Evolutionary conservation across 345 rosid species (phyloP), one percentile per base, ranked within the genome.

Genomic region (Gossypioides kirkii): DNA sequence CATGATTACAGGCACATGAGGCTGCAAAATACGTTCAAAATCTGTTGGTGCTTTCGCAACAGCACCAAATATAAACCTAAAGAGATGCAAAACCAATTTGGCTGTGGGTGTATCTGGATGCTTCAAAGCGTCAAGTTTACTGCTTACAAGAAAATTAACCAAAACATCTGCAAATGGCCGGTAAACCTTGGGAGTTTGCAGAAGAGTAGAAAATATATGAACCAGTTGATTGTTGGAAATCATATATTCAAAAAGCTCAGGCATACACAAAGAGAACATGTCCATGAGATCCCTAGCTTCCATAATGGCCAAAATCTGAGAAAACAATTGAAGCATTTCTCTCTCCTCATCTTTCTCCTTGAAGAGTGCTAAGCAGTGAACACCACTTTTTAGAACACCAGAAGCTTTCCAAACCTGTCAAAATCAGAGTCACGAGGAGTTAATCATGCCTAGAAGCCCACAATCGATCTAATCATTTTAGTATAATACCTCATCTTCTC

Each of bases 211-310:
- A 83, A 92, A 95, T 78, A 95, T 93, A 76, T 86, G 94, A 80
- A 93, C 96, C 80, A 95, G 81, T 79, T 93, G 98, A 63, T 83
- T 87, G 80, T 88, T 93, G 81, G 83, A 82, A 78, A 91, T 90
- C 99, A 95, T 92, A 93, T 91, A 88, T 77, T 95, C 97, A 78
- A 95, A 95, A 70, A 95, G 98, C 89, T 87, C 97, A 67, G 97
- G 94, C 97, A 95, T 87, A 73, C 99, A 95, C 84, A 95, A 82
- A 3, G 99, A 91, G 80, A 95, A 95, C 96, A 95, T 91, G 83
- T 95, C 98, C 99, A 93, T 91, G 32, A 93, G 92, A 87, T 95
- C 94, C 76, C 97, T 94, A 61, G 98, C 94, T 83, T 95, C 99
- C 99, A 95, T 90, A 64, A 95, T 91, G 64, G 87, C 89, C 81